These are phyloP conservation scores for Calonectria leucothoes DNA, from an alignment of 2,329 filamentous ascomycete genomes.

Conservation along the genomic window DNA sequence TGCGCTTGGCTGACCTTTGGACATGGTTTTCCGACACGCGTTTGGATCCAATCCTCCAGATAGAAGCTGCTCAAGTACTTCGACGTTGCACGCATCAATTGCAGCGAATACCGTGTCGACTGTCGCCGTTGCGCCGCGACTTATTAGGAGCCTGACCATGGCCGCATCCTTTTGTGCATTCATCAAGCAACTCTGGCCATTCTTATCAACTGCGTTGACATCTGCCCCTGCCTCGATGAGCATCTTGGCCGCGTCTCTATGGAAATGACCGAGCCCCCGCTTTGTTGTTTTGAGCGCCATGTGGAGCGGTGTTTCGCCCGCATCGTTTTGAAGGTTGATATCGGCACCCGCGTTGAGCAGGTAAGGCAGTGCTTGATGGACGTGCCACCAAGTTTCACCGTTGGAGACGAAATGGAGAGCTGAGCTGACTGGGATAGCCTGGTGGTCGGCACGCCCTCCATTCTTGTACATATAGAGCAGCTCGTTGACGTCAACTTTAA, in stretches of 20 bases:
- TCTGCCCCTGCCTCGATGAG: slow-evolving; percentile 38
- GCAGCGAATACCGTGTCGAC: slow-evolving; percentile 28
- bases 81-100: slow-evolving; percentile 19
- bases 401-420: slow-evolving; percentile 25
- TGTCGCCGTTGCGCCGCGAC: slow-evolving; percentile 27
- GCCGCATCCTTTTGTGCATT: slow-evolving; percentile 8
- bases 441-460: neutral
- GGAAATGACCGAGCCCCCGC: slow-evolving; percentile 12
- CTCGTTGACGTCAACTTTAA: slow-evolving; percentile 46
- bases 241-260: slow-evolving; percentile 27
- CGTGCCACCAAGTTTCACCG: slow-evolving; percentile 38
- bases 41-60: slow-evolving; percentile 25
- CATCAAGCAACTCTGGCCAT: slow-evolving; percentile 24
- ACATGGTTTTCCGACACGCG: slow-evolving; percentile 1
- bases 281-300: neutral
- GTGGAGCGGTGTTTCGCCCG: slow-evolving; percentile 32
- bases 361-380: slow-evolving; percentile 36
- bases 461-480: neutral
- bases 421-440: neutral
- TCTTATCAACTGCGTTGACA: slow-evolving; percentile 27
- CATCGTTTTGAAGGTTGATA: slow-evolving; percentile 15
- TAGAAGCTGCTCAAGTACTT: slow-evolving; percentile 22
- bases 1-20: neutral
- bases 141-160: slow-evolving; percentile 25
- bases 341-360: slow-evolving; percentile 31